Evolutionary conservation across 2,329 filamentous ascomycete species (phyloP).

Genomic region (Penicillium hesseltinei): DNA sequence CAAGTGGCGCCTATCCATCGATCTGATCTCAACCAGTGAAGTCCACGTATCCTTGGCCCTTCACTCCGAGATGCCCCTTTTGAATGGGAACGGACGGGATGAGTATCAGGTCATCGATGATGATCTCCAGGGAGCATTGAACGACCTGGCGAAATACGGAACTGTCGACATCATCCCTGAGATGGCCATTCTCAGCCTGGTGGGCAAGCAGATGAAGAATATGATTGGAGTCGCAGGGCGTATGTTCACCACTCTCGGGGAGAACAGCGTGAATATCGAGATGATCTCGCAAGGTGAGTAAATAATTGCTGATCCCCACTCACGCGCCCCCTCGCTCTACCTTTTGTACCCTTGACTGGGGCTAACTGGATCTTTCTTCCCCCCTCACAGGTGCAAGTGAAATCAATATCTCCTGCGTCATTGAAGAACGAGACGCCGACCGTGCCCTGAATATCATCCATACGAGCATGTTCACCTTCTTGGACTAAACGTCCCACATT

Average conservation of each 20-base stretch:
- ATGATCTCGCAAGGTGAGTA: constrained; percentile 95
- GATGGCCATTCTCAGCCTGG: constrained; percentile 94
- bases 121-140: constrained; percentile 63
- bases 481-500: constrained; percentile 58
- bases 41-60: constrained; percentile 98
- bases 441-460: constrained; percentile 95
- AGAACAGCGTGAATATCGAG: constrained; percentile 94
- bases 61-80: constrained; percentile 67
- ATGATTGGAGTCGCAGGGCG: constrained; percentile 90
- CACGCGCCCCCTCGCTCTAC: constrained; percentile 5
- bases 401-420: constrained; percentile 98
- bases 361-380: constrained; percentile 17
- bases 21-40: constrained; percentile 93
- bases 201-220: constrained; percentile 95
- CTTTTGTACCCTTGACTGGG: constrained; percentile 8
- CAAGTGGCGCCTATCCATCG: constrained; percentile 81
- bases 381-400: constrained; percentile 75
- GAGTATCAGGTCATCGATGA: constrained; percentile 58
- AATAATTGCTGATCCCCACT: constrained; percentile 12
- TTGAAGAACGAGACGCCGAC: constrained; percentile 85
- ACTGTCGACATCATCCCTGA: constrained; percentile 85
- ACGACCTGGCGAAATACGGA: constrained; percentile 75
- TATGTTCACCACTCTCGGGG: constrained; percentile 93
- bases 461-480: constrained; percentile 93
- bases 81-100: constrained; percentile 48